A percentile compares a stretch with the other conserved stretches of the same genome.
Conservation (phyloP, 2,329 filamentous ascomycete genomes). For the Neurospora crassa region DNA sequence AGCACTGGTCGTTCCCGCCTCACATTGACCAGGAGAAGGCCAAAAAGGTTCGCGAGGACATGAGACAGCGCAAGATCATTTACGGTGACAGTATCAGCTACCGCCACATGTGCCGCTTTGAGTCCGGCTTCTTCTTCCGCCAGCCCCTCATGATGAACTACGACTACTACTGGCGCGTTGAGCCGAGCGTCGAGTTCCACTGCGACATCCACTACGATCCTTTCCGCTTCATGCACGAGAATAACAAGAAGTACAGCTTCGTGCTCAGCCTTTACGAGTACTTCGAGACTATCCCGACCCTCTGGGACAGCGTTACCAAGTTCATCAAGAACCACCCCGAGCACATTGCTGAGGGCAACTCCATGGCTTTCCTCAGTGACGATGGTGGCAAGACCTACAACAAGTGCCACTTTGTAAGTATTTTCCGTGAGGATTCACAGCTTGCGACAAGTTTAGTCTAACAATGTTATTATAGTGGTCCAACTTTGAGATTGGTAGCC, state of each 20-base stretch:
- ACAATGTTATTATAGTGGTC: slow-evolving; percentile 65
- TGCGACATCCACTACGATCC: slow-evolving; percentile 94
- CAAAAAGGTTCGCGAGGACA: slow-evolving; percentile 81
- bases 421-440: not conserved
- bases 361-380: slow-evolving; percentile 84
- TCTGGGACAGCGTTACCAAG: slow-evolving; percentile 92
- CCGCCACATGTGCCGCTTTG: slow-evolving; percentile 98
- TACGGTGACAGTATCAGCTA: slow-evolving; percentile 97
- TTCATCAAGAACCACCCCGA: slow-evolving; percentile 88
- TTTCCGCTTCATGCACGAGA: slow-evolving; percentile 92
- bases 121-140: slow-evolving; percentile 98
- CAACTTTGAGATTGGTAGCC: slow-evolving; percentile 93
- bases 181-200: slow-evolving; percentile 92
- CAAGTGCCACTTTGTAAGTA: slow-evolving; percentile 86
- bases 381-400: slow-evolving; percentile 91
- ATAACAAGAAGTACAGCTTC: slow-evolving; percentile 98
- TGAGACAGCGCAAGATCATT: slow-evolving; percentile 91
- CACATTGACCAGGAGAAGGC: slow-evolving; percentile 96
- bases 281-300: slow-evolving; percentile 85
- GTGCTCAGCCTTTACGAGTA: slow-evolving; percentile 95
- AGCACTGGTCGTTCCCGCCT: slow-evolving; percentile 96
- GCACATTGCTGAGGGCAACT: slow-evolving; percentile 75
- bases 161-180: slow-evolving; percentile 99
- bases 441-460: slow-evolving; percentile 13
- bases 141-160: slow-evolving; percentile 90